Conservation (phyloP, 2,329 filamentous ascomycete species). For the Zymoseptoria crescenta region DNA sequence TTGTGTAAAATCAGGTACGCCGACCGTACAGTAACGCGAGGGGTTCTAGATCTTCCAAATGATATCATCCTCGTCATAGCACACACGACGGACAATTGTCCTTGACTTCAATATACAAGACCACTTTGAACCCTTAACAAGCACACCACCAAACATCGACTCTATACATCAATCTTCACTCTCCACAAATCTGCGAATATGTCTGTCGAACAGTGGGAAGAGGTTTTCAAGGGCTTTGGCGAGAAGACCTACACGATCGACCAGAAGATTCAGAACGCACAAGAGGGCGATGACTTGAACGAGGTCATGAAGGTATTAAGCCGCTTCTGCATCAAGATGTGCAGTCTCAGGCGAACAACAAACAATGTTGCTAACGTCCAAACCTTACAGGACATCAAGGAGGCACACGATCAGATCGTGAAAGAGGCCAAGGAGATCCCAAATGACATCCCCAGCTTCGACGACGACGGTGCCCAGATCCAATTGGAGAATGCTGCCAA, state of each 20-base stretch:
- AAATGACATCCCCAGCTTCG: constrained; percentile 14
- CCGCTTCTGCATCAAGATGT: neutral
- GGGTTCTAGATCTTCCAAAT: neutral
- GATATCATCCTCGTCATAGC: neutral
- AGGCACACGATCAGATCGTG: constrained; percentile 11
- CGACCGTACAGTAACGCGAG: neutral
- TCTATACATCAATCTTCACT: neutral
- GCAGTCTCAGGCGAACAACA: neutral
- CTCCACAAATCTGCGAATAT: neutral
- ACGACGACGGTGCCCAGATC: constrained; percentile 16
- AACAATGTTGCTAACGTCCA: neutral
- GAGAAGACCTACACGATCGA: constrained; percentile 16
- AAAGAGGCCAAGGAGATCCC: constrained; percentile 14
- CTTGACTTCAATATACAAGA: neutral
- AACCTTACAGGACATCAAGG: constrained; percentile 11
- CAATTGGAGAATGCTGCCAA: constrained; percentile 16
- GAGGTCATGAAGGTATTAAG: constrained; percentile 9
- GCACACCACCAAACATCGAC: neutral
- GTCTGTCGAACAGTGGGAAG: constrained; percentile 16
- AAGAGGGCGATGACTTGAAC: constrained; percentile 15
- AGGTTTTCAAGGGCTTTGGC: constrained; percentile 16
- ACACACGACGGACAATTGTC: neutral
- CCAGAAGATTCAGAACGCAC: constrained; percentile 13
- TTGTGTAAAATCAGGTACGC: neutral
- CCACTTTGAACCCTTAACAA: neutral